phyloP scores from a whole-genome alignment of 2,329 filamentous ascomycete species.

The Stemphylium beticola region DNA sequence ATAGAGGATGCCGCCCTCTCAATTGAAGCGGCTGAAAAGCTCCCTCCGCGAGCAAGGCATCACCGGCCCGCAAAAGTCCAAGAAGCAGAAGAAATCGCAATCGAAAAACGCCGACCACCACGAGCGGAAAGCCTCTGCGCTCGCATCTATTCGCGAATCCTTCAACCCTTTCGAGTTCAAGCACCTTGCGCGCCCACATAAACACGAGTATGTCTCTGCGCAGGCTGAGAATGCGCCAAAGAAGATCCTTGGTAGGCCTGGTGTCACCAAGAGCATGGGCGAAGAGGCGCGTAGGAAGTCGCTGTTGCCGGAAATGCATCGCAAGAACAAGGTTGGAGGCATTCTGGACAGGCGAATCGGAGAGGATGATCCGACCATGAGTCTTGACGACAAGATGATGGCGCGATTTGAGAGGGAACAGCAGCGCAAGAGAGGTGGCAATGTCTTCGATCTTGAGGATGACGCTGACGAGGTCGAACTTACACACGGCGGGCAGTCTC shows the following conservation, averaged over 20 bases:
- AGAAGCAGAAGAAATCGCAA: constrained; percentile 83
- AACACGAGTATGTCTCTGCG: constrained; percentile 82
- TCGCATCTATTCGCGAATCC: constrained; percentile 87
- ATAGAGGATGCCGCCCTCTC: constrained; percentile 82
- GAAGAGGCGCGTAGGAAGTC: constrained; percentile 88
- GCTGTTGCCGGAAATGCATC: constrained; percentile 86
- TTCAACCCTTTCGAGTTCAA: constrained; percentile 99
- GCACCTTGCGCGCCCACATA: constrained; percentile 74
- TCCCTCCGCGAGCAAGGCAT: constrained; percentile 90
- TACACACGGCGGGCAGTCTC: constrained; percentile 81
- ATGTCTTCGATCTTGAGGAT: constrained; percentile 90
- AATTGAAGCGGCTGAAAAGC: constrained; percentile 93
- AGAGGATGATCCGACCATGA: constrained; percentile 93
- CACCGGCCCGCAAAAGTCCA: constrained; percentile 88
- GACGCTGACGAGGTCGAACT: constrained; percentile 72
- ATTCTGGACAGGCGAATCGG: constrained; percentile 93
- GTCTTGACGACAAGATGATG: constrained; percentile 87
- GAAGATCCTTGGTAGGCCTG: constrained; percentile 74
- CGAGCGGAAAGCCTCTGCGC: constrained; percentile 75
- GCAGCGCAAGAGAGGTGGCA: constrained; percentile 77
- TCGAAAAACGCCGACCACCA: constrained; percentile 75
- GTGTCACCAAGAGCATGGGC: constrained; percentile 81
- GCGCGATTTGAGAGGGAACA: constrained; percentile 91
- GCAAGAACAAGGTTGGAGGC: constrained; percentile 87
- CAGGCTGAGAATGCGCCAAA: constrained; percentile 58